These are phyloP conservation scores for Chrysopogon serrulatus DNA, from an alignment of 176 grass and related monocot species.

Conservation along the genomic window DNA sequence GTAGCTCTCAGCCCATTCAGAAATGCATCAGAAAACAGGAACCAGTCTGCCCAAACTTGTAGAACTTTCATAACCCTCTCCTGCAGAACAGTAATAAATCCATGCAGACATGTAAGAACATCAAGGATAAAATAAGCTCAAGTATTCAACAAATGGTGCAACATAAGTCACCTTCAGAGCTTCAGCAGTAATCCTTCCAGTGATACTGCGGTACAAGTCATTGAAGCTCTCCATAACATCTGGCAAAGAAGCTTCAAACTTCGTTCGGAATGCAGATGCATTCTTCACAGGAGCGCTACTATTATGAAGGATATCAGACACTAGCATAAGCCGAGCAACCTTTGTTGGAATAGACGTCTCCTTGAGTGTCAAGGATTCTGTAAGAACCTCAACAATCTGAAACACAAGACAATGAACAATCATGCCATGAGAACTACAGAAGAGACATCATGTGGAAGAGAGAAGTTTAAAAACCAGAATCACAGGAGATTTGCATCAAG, in stretches of 20 bases:
- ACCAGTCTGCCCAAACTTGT: constrained; percentile 99
- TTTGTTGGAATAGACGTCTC: constrained; percentile 94
- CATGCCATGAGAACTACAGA: background rate
- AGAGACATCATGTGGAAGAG: background rate
- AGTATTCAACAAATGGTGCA: constrained; percentile 12
- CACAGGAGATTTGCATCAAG: background rate
- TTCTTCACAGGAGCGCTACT: constrained; percentile 98
- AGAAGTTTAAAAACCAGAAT: background rate
- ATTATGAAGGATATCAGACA: constrained; percentile 98
- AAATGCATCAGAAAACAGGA: constrained; percentile 99
- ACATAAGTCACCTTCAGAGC: constrained; percentile 73
- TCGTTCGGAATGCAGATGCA: constrained; percentile 91
- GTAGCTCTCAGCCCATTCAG: constrained; percentile 84
- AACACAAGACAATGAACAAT: constrained; percentile 22
- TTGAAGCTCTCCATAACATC: constrained; percentile 96
- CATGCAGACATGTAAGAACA: constrained; percentile 11
- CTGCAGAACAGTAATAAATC: constrained; percentile 47
- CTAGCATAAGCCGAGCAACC: constrained; percentile 94
- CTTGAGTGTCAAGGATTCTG: constrained; percentile 91
- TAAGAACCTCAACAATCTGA: constrained; percentile 96
- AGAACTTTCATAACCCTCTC: constrained; percentile 96
- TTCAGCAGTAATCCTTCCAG: constrained; percentile 97
- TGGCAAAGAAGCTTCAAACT: constrained; percentile 85
- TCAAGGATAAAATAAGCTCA: constrained; percentile 14
- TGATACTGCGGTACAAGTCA: constrained; percentile 89